A percentile compares a stretch with the other conserved stretches of the same genome.
phyloP scores from a whole-genome alignment of 495 filamentous ascomycete species.

The Hypoxylon trugodes region DNA sequence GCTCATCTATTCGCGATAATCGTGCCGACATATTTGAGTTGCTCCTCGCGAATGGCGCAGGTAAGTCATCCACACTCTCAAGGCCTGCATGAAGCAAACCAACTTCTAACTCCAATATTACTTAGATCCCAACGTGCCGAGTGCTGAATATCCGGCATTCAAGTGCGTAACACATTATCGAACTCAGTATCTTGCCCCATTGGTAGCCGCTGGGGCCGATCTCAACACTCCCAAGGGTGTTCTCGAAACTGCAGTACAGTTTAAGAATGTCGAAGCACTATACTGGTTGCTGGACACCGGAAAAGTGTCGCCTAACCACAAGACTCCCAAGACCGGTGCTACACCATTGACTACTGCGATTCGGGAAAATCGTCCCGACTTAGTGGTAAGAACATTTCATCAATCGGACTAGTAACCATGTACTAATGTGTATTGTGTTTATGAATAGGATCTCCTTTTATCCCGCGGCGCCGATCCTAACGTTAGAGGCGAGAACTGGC shows the following conservation, averaged over 20 bases:
- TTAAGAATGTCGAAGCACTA: constrained; percentile 58
- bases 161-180: constrained; percentile 65
- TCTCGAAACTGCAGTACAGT: constrained; percentile 61
- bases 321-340: constrained; percentile 53
- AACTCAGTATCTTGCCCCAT: constrained; percentile 55
- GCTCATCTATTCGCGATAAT: constrained; percentile 64
- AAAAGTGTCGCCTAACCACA: constrained; percentile 58
- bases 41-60: constrained; percentile 57
- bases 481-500: constrained; percentile 63
- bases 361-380: constrained; percentile 53
- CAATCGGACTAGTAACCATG: not conserved
- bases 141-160: constrained; percentile 63
- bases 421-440: not conserved
- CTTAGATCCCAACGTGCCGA: constrained; percentile 59
- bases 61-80: constrained; percentile 6
- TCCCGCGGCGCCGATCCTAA: constrained; percentile 61
- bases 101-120: not conserved
- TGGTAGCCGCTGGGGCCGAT: constrained; percentile 61
- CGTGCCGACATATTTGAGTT: constrained; percentile 59
- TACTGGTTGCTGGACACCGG: constrained; percentile 58
- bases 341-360: constrained; percentile 64
- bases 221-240: constrained; percentile 61
- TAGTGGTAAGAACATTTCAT: constrained; percentile 43
- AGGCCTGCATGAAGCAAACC: not conserved
- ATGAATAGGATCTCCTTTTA: constrained; percentile 52